Base-by-base conservation (phyloP, 2,329 filamentous ascomycete genomes). In the Trichocomaceae sp. region DNA sequence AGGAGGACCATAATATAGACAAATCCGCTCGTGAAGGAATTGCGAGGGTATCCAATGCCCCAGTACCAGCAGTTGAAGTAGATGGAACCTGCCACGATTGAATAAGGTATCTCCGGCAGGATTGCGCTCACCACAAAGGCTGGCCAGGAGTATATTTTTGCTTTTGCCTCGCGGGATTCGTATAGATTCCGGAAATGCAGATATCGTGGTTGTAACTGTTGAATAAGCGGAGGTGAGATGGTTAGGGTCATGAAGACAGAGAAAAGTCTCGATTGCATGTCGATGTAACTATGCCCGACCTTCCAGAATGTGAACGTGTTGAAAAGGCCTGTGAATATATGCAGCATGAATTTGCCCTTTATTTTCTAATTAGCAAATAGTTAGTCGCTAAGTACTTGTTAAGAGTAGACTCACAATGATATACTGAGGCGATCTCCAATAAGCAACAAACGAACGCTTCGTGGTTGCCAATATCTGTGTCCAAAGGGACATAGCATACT, bases 61-160 rank as follows among this genome's bases (percentile, higher is more conserved):
- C 77, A 80, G 63, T 80, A 82, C 84, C 83, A 87, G 61, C 81
- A 81, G 58, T 78, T 71, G 64, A 78, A 88, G 71, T 85, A 88
- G 22, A 88, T 65, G 0, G 78, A 82, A 0, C 83, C 86, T 0
- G 83, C 82, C 3, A 88, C 66, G 12, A 89, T 71, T 0, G 80
- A 79, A 60, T 88, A 89, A 0, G 87, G 87, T 0, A 90, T 75
- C 67, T 91, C 87, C 15, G 81, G 83, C 0, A 88, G 61, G 5
- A 90, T 79, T 1, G 80, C 79, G 0, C 81, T 84, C 2, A 82
- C 83, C 0, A 82, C 79, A 70, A 87, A 88, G 0, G 86, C 85
- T 13, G 80, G 70, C 87, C 87, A 90, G 1, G 82, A 84, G 70
- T 92, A 93, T 23, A 90, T 89, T 67, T 90, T 90, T 15, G 85